Percentiles rank a stretch among this genome's conserved stretches.
Evolutionary conservation across 208 protist genomes (phyloP).

Genomic region (Acanthamoeba castellanii): DNA sequence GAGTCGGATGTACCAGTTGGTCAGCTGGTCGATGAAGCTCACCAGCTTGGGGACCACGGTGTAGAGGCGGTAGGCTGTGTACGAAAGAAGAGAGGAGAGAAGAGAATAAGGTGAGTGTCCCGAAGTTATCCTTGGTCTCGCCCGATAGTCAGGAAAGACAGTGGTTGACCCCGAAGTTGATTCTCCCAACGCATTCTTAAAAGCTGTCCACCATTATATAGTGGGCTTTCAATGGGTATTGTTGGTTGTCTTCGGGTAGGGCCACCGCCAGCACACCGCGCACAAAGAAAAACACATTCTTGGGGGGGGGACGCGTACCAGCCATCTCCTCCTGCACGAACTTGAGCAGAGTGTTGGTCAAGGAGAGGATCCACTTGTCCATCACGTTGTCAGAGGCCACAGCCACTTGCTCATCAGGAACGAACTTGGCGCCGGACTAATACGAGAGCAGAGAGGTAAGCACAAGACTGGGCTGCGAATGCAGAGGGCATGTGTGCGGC

Average conservation of each 20-base stretch:
- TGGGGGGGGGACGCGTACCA: slow-evolving; percentile 24
- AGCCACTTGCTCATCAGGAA: background rate
- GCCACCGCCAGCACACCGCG: background rate
- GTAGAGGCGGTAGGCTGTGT: slow-evolving; percentile 97
- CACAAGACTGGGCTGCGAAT: background rate
- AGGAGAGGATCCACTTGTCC: slow-evolving; percentile 99
- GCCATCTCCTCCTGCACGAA: slow-evolving; percentile 98
- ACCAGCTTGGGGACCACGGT: slow-evolving; percentile 98
- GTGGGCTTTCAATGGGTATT: slow-evolving; percentile 50
- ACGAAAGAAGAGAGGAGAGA: background rate
- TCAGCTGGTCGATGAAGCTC: slow-evolving; percentile 98
- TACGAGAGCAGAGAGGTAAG: background rate
- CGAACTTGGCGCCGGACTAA: slow-evolving; percentile 13
- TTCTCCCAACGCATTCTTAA: slow-evolving; percentile 55
- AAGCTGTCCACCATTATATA: background rate
- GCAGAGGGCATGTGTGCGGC: slow-evolving; percentile 85
- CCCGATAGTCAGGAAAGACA: background rate
- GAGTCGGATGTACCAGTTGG: slow-evolving; percentile 99
- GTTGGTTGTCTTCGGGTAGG: background rate
- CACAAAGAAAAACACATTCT: background rate
- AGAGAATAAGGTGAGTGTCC: slow-evolving; percentile 16
- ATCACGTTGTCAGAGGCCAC: slow-evolving; percentile 94
- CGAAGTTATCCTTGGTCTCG: slow-evolving; percentile 26
- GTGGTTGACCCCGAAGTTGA: slow-evolving; percentile 55
- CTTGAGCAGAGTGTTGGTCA: slow-evolving; percentile 94